Evolutionary conservation across 345 rosid genomes (phyloP).

Genomic region (Ceriops decandra): DNA sequence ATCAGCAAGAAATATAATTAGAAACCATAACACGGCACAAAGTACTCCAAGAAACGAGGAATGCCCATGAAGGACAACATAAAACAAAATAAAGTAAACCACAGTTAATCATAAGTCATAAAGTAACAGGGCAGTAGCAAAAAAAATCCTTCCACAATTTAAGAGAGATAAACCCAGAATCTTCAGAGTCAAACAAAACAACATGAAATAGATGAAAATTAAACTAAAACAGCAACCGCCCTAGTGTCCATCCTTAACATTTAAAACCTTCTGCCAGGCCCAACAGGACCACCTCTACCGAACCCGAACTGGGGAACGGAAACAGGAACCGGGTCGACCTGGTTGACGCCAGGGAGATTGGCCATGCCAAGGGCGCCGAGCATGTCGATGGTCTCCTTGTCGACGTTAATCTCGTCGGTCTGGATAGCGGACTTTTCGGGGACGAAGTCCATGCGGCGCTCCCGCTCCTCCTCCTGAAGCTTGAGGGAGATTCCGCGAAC

Average conservation of each 20-base stretch:
- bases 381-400: constrained; percentile 30
- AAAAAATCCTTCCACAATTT: neutral
- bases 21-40: neutral
- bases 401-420: constrained; percentile 20
- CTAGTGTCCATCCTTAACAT: neutral
- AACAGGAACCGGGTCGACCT: constrained; percentile 20
- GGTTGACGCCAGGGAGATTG: constrained; percentile 15
- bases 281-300: constrained; percentile 30
- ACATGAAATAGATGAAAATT: neutral
- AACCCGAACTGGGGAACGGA: constrained; percentile 17
- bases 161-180: neutral
- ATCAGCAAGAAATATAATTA: neutral
- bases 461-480: constrained; percentile 29
- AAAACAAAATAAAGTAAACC: neutral
- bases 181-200: too few species aligned
- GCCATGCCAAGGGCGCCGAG: constrained; percentile 22
- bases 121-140: neutral
- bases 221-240: neutral
- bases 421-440: constrained; percentile 23
- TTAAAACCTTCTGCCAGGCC: constrained; percentile 31
- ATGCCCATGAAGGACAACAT: neutral
- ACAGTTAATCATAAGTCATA: neutral
- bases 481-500: constrained; percentile 27
- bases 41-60: neutral
- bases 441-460: constrained; percentile 30